Evolutionary conservation across 1,139 yeast genomes (phyloP).

Genomic region (Geotrichum reessii): DNA sequence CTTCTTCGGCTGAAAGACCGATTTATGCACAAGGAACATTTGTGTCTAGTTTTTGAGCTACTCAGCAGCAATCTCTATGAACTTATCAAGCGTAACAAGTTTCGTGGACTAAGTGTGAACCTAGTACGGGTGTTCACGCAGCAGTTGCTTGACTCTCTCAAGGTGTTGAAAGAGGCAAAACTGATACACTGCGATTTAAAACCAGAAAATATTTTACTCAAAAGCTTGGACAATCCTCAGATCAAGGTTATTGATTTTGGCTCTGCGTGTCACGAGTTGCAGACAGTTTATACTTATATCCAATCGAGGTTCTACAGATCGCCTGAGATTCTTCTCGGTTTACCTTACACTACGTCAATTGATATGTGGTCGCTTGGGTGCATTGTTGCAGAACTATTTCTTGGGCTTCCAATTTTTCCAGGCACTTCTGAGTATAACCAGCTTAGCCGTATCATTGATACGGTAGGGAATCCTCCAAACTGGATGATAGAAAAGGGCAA

Average conservation of each 20-base stretch:
- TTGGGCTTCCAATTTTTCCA: constrained; percentile 92
- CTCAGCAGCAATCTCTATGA: constrained; percentile 86
- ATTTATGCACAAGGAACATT: constrained; percentile 86
- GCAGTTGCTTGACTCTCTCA: constrained; percentile 75
- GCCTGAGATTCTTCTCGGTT: constrained; percentile 89
- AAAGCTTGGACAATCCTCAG: constrained; percentile 79
- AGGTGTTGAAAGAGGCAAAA: constrained; percentile 73
- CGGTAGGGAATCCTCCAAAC: constrained; percentile 81
- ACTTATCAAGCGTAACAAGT: constrained; percentile 85
- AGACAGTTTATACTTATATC: constrained; percentile 85
- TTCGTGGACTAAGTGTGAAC: constrained; percentile 80
- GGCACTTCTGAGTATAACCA: constrained; percentile 94
- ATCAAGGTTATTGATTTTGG: constrained; percentile 96
- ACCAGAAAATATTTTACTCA: constrained; percentile 86
- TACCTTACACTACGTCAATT: constrained; percentile 80
- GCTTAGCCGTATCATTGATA: constrained; percentile 71
- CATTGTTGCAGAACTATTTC: constrained; percentile 84
- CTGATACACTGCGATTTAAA: constrained; percentile 94
- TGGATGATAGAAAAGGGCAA: constrained; percentile 98
- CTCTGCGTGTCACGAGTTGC: constrained; percentile 88
- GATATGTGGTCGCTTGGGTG: constrained; percentile 99
- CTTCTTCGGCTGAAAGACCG: constrained; percentile 78
- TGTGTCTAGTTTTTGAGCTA: constrained; percentile 87
- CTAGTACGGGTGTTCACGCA: constrained; percentile 70
- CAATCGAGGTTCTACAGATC: constrained; percentile 94